phyloP scores from a whole-genome alignment of 2,329 filamentous ascomycete species.

The Fusarium nematophilum region DNA sequence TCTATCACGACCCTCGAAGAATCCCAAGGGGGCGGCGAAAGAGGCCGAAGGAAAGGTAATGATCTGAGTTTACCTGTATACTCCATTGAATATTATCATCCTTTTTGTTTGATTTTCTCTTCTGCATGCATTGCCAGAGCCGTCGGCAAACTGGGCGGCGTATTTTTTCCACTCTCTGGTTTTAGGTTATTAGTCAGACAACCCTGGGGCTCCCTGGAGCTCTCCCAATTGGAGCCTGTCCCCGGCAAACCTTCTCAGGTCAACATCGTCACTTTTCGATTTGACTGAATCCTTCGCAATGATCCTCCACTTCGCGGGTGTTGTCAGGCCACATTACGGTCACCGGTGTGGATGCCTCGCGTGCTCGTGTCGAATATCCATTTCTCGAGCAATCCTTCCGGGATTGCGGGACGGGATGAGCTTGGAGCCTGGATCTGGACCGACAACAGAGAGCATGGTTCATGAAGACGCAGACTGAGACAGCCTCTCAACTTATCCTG shows the following conservation, averaged over 20 bases:
- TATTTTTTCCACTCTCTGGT: too few species aligned
- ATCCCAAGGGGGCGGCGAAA: too few species aligned
- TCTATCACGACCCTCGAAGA: too few species aligned
- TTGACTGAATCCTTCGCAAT: conserved; percentile 12
- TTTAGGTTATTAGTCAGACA: conserved; percentile 5
- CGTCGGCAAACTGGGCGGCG: too few species aligned
- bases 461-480: conserved; percentile 11
- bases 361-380: too few species aligned
- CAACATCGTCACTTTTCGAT: conserved; percentile 3
- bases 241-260: neutral
- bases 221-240: neutral
- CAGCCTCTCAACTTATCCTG: conserved; percentile 20
- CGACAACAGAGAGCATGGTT: neutral
- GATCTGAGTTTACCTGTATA: too few species aligned
- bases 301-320: neutral
- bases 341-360: neutral
- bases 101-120: conserved; percentile 10
- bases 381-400: conserved; percentile 1
- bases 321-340: neutral
- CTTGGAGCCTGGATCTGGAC: conserved; percentile 2
- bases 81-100: too few species aligned
- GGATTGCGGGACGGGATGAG: conserved; percentile 9
- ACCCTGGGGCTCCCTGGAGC: too few species aligned
- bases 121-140: too few species aligned
- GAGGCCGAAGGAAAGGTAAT: too few species aligned